phyloP scores from a whole-genome alignment of 1,284 basidiomycete species.

The Entoloma clypeatum region DNA sequence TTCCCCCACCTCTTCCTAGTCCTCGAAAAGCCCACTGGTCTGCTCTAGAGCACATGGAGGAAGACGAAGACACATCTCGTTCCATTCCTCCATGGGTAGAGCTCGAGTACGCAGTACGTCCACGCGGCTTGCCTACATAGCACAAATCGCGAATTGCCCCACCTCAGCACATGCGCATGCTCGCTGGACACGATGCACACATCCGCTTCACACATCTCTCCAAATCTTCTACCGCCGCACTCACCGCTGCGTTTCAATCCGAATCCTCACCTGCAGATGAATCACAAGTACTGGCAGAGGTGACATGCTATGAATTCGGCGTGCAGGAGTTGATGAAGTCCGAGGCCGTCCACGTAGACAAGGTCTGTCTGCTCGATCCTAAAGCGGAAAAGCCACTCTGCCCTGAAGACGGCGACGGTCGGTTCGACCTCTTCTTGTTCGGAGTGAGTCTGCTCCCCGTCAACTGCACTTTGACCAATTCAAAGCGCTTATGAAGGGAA shows the following conservation, averaged over 20 bases:
- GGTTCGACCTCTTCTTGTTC: conserved; percentile 84
- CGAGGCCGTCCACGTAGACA: conserved; percentile 46
- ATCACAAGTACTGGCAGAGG: too few species aligned
- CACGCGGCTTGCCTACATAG: neutral
- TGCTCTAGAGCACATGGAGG: conserved; percentile 87
- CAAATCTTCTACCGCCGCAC: conserved; percentile 55
- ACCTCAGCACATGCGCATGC: conserved; percentile 75
- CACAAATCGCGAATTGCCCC: conserved; percentile 2
- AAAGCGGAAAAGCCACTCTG: conserved; percentile 66
- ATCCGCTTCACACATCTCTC: conserved; percentile 88
- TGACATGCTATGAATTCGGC: conserved; percentile 56
- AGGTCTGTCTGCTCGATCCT: conserved; percentile 87
- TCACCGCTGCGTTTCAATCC: conserved; percentile 44
- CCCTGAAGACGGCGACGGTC: conserved; percentile 70
- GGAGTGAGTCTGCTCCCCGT: conserved; percentile 50
- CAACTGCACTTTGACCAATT: conserved; percentile 1
- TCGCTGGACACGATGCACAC: conserved; percentile 62
- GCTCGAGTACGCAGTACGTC: conserved; percentile 65
- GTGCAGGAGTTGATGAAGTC: conserved; percentile 65
- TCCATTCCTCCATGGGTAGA: conserved; percentile 86
- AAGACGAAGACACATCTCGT: conserved; percentile 74
- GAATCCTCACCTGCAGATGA: conserved; percentile 20
- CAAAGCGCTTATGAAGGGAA: conserved; percentile 41
- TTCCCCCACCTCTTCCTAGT: conserved; percentile 5
- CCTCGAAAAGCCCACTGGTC: conserved; percentile 2